phyloP scores from a whole-genome alignment of 1,284 basidiomycete species.

The Apiotrichum domesticum region DNA sequence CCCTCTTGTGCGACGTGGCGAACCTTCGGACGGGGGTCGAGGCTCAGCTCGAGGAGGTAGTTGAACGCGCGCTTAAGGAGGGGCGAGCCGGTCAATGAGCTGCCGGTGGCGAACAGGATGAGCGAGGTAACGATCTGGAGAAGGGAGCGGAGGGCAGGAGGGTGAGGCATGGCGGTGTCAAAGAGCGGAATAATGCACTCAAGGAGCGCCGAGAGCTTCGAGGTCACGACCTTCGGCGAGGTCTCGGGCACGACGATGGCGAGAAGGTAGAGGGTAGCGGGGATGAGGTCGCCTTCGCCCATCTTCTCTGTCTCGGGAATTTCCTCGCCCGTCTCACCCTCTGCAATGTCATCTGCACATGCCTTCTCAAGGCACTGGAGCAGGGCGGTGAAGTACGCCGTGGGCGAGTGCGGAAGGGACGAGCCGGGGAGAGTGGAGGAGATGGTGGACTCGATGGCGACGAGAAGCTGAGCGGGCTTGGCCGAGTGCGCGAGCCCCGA shows the following conservation, averaged over 20 bases:
- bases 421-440: slow-evolving; percentile 31
- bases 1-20: slow-evolving; percentile 84
- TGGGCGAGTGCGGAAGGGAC: slow-evolving; percentile 67
- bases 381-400: slow-evolving; percentile 83
- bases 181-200: slow-evolving; percentile 74
- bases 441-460: slow-evolving; percentile 83
- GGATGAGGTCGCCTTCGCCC: slow-evolving; percentile 70
- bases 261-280: slow-evolving; percentile 84
- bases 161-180: slow-evolving; percentile 42
- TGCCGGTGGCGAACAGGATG: slow-evolving; percentile 61
- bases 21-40: slow-evolving; percentile 90
- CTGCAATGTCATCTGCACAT: slow-evolving; percentile 32
- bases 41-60: slow-evolving; percentile 71
- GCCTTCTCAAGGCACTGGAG: slow-evolving; percentile 50
- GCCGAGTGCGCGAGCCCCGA: slow-evolving; percentile 82
- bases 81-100: slow-evolving; percentile 62
- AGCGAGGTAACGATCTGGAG: slow-evolving; percentile 59
- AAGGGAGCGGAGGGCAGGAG: slow-evolving; percentile 44
- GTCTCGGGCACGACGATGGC: slow-evolving; percentile 69
- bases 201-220: slow-evolving; percentile 44
- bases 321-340: slow-evolving; percentile 33
- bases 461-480: slow-evolving; percentile 79
- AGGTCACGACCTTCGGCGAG: slow-evolving; percentile 47
- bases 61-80: slow-evolving; percentile 60
- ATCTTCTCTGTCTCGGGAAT: slow-evolving; percentile 43